phyloP scores from a whole-genome alignment of 2,329 filamentous ascomycete species.

The Beauveria bassiana region DNA sequence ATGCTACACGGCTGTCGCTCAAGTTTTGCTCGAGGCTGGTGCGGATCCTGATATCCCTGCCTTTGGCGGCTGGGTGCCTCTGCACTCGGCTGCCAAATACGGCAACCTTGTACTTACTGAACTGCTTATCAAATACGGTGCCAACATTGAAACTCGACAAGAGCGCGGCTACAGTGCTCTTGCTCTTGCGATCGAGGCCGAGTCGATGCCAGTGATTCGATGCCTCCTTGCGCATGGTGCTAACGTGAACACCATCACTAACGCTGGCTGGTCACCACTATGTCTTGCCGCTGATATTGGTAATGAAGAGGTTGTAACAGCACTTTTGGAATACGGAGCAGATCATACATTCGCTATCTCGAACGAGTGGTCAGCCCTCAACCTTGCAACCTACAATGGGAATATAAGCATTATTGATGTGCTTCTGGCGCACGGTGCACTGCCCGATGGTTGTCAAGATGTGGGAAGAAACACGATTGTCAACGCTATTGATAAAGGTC shows the following conservation, averaged over 20 bases:
- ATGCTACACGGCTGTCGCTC: slow-evolving; percentile 7
- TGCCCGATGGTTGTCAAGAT: background rate
- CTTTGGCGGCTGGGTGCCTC: slow-evolving; percentile 11
- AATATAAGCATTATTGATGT: background rate
- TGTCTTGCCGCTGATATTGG: slow-evolving; percentile 22
- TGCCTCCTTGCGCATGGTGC: slow-evolving; percentile 18
- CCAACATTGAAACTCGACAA: slow-evolving; percentile 2
- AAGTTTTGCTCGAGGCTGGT: slow-evolving; percentile 11
- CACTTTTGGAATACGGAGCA: slow-evolving; percentile 18
- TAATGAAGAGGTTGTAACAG: slow-evolving; percentile 1
- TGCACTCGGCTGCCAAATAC: slow-evolving; percentile 14
- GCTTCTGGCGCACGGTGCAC: background rate
- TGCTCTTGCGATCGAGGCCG: slow-evolving; percentile 9
- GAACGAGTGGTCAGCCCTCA: slow-evolving; percentile 16
- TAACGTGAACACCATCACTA: slow-evolving; percentile 19
- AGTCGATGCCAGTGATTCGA: background rate
- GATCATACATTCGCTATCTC: slow-evolving; percentile 19
- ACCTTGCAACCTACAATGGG: slow-evolving; percentile 20
- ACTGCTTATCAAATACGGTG: slow-evolving; percentile 9
- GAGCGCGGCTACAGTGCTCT: slow-evolving; percentile 13
- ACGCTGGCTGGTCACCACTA: slow-evolving; percentile 15
- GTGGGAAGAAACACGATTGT: background rate
- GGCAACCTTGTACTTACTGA: slow-evolving; percentile 8
- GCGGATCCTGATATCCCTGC: slow-evolving; percentile 11
- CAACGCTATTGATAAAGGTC: slow-evolving; percentile 15